A percentile compares a stretch with the other conserved stretches of the same genome.
Evolutionary conservation across 164 flowering plant species (phyloP).

Genomic region (Amborella trichopoda): DNA sequence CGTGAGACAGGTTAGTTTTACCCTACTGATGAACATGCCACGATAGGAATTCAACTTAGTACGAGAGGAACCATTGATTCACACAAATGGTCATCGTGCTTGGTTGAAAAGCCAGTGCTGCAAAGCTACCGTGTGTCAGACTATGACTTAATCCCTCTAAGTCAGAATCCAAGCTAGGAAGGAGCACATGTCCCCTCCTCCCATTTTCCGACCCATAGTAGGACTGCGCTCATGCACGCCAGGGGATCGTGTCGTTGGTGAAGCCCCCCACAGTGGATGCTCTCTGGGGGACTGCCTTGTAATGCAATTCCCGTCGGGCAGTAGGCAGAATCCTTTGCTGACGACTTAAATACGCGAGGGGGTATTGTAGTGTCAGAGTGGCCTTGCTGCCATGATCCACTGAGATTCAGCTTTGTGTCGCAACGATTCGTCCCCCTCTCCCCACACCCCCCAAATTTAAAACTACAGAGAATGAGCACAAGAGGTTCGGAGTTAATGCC

Average conservation of each 20-base stretch:
- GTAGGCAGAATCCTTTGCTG: slow-evolving; percentile 6
- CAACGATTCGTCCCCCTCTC: slow-evolving; percentile 4
- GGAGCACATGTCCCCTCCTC: slow-evolving; percentile 1
- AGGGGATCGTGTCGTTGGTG: slow-evolving; percentile 7
- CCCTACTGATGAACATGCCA: too few relatives aligned
- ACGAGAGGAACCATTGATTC: slow-evolving; percentile 6
- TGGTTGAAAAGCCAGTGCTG: slow-evolving; percentile 9
- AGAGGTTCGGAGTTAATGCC: too few relatives aligned
- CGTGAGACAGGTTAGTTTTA: too few relatives aligned
- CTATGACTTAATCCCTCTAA: slow-evolving; percentile 6
- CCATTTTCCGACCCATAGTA: slow-evolving; percentile 4
- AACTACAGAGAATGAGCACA: too few relatives aligned
- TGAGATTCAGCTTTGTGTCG: slow-evolving; percentile 7
- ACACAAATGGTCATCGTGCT: slow-evolving; percentile 9
- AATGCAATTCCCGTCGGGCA: background rate
- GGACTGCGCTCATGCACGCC: slow-evolving; percentile 4
- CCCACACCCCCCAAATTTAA: too few relatives aligned
- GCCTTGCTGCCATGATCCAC: slow-evolving; percentile 9
- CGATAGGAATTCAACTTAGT: slow-evolving; percentile 11
- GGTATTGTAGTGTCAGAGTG: slow-evolving; percentile 9
- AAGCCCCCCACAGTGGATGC: slow-evolving; percentile 4
- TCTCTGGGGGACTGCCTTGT: slow-evolving; percentile 2
- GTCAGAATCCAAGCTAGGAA: slow-evolving; percentile 10
- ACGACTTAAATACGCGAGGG: slow-evolving; percentile 8
- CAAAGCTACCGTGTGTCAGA: slow-evolving; percentile 4